phyloP scores from a whole-genome alignment of 345 rosid species.

The Ricinus communis region DNA sequence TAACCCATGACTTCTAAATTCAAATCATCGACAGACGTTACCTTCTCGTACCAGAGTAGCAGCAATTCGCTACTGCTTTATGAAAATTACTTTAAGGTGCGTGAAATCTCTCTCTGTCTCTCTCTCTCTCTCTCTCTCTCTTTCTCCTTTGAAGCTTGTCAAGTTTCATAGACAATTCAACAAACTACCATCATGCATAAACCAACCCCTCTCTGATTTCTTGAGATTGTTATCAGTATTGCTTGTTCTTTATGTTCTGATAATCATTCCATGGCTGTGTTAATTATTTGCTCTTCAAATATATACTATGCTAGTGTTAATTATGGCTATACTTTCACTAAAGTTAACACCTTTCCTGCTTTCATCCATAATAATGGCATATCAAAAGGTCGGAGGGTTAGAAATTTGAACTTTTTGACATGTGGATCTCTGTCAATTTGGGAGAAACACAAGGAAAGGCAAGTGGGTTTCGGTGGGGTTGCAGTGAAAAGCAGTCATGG shows the following conservation, averaged over 20 bases:
- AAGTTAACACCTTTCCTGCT: conserved; percentile 17
- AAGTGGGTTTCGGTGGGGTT: conserved; percentile 32
- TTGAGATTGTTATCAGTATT: background rate
- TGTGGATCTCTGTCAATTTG: conserved; percentile 33
- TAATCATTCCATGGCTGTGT: conserved; percentile 38
- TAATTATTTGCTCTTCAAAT: conserved; percentile 45
- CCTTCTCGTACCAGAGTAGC: background rate
- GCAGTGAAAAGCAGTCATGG: conserved; percentile 36
- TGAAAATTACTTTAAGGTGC: background rate
- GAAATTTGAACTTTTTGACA: conserved; percentile 31
- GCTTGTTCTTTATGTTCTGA: conserved; percentile 8
- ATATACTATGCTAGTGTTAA: conserved; percentile 33
- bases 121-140: background rate
- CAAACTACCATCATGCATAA: conserved; percentile 13
- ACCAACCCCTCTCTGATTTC: background rate
- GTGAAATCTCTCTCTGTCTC: background rate
- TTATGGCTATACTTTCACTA: conserved; percentile 28
- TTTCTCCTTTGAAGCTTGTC: background rate
- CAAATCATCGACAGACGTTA: background rate
- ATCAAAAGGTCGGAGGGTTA: conserved; percentile 28
- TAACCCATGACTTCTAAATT: conserved; percentile 2
- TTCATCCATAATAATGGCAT: conserved; percentile 23
- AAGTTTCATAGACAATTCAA: conserved; percentile 20
- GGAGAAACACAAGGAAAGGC: conserved; percentile 40
- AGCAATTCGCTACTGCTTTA: background rate